Evolutionary conservation across 805 yeast genomes (phyloP).

Genomic region (Torulaspora delbrueckii): DNA sequence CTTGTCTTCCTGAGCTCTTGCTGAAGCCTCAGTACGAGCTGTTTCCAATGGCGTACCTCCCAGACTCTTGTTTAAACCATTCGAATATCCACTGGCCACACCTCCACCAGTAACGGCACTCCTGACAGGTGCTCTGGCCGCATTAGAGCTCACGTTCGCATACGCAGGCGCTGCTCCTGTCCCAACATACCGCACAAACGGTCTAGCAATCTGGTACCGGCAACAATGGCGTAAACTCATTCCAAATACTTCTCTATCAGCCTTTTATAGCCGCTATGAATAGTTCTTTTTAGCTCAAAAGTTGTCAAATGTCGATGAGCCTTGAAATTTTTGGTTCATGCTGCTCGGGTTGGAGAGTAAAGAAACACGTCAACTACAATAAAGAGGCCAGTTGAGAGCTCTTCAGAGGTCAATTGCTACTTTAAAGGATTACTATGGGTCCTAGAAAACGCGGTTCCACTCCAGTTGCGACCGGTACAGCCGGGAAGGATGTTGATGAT

Average conservation of each 20-base stretch:
- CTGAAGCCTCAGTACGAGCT: neutral
- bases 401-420: neutral
- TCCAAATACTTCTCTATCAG: neutral
- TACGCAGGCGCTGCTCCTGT: conserved; percentile 3
- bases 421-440: conserved; percentile 2
- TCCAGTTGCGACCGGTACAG: neutral
- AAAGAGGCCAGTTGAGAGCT: neutral
- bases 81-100: conserved; percentile 9
- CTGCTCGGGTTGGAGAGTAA: neutral
- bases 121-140: conserved; percentile 1
- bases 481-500: conserved; percentile 22
- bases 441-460: conserved; percentile 6
- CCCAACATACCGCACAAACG: neutral
- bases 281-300: neutral
- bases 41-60: conserved; percentile 12
- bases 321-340: neutral
- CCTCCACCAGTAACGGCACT: neutral
- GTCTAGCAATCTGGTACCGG: neutral
- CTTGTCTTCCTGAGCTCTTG: neutral
- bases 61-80: conserved; percentile 16
- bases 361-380: neutral
- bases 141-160: conserved; percentile 1
- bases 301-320: neutral
- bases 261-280: neutral
- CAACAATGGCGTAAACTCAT: conserved; percentile 1